phyloP scores from a whole-genome alignment of 208 protist species.

The Angomonas ambiguus region DNA sequence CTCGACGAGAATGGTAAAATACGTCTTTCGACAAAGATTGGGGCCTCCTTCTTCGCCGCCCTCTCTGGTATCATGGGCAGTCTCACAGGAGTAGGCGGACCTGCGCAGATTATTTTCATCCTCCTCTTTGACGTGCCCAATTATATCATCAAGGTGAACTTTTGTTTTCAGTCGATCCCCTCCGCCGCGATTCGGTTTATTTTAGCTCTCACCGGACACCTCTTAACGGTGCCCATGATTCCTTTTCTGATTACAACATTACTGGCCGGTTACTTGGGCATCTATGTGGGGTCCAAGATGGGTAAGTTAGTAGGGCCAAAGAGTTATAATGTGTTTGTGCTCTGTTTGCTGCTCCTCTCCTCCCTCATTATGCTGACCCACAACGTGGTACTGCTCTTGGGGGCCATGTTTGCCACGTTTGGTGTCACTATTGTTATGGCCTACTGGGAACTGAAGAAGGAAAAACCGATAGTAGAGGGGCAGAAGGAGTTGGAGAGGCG shows the following conservation, averaged over 20 bases:
- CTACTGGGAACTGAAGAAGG: constrained; percentile 25
- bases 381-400: constrained; percentile 21
- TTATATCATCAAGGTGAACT: constrained; percentile 41
- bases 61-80: constrained; percentile 34
- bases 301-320: constrained; percentile 36
- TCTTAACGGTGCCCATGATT: constrained; percentile 25
- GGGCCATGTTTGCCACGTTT: constrained; percentile 6
- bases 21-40: constrained; percentile 23
- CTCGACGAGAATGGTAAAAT: constrained; percentile 30
- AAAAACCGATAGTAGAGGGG: constrained; percentile 12
- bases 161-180: constrained; percentile 32
- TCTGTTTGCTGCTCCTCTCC: constrained; percentile 30
- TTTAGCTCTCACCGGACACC: constrained; percentile 18
- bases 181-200: constrained; percentile 28
- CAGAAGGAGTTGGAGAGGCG: constrained; percentile 22
- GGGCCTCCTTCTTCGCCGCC: constrained; percentile 14
- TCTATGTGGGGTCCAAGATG: constrained; percentile 25
- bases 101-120: constrained; percentile 46
- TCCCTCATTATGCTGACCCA: constrained; percentile 32
- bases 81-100: constrained; percentile 30
- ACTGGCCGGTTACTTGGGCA: constrained; percentile 23
- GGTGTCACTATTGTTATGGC: constrained; percentile 14
- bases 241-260: constrained; percentile 25
- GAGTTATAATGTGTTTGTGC: constrained; percentile 31
- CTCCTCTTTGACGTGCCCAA: constrained; percentile 36